phyloP scores from a whole-genome alignment of 139 green algal species.

The Astrephomene gubernaculifera region DNA sequence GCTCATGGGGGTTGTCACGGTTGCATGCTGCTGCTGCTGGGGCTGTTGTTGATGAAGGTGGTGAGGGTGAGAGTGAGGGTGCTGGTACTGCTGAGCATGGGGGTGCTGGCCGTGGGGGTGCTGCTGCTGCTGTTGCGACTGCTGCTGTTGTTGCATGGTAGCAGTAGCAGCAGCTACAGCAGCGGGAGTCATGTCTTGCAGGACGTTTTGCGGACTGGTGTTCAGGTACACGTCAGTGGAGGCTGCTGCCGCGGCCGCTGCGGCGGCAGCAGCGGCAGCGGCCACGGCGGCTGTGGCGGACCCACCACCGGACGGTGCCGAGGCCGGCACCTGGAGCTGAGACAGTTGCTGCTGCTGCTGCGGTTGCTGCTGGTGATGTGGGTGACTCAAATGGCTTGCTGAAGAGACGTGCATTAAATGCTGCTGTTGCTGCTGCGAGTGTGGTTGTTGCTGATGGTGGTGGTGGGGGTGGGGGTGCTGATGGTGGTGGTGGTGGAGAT shows the following conservation, averaged over 20 bases:
- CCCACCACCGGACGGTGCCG: too few species aligned
- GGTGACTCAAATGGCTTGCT: not conserved
- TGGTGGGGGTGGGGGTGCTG: slow-evolving; percentile 6
- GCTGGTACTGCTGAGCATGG: slow-evolving; percentile 1
- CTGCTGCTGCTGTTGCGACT: slow-evolving; percentile 2
- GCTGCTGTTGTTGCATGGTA: not conserved
- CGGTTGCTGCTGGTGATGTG: not conserved
- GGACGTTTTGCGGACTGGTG: not conserved
- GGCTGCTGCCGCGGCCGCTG: not conserved
- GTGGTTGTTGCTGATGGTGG: not conserved
- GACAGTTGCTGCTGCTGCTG: not conserved
- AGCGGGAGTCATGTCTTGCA: slow-evolving; percentile 1
- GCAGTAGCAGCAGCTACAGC: not conserved
- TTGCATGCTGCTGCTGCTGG: too few species aligned
- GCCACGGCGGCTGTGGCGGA: not conserved
- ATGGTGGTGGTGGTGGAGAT: not conserved
- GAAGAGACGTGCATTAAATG: not conserved
- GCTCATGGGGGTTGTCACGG: too few species aligned
- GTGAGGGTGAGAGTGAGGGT: too few species aligned
- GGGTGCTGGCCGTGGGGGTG: not conserved
- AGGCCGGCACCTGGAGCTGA: not conserved
- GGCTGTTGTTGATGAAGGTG: too few species aligned
- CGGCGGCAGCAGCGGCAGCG: not conserved
- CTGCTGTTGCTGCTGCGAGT: slow-evolving; percentile 10
- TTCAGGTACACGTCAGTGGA: not conserved